Base-by-base conservation (phyloP, 495 filamentous ascomycete genomes). In the Annulohypoxylon nitens region DNA sequence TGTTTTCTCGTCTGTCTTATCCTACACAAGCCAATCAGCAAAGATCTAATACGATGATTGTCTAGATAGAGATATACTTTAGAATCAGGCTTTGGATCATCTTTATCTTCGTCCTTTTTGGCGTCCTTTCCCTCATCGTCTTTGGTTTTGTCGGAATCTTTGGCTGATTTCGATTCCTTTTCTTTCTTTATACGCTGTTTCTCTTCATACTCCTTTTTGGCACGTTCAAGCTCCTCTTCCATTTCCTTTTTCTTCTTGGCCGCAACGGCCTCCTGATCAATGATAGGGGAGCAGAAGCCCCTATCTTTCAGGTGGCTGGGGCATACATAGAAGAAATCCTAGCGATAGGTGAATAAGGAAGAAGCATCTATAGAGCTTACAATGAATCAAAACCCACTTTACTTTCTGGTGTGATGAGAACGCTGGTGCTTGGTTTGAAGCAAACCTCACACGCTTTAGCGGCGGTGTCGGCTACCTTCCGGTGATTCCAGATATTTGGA, bases 321-420 rank as follows among this genome's bases (percentile, higher is more conserved):
- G 76, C 96, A 99, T 34, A 95, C 87, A 78, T 97, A 97, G 81
- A 99, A 98, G 84, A 93, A 97, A 79, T 99, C 96, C 93, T 97
- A 78, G 43, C 26, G 20, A 33, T 23, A 66, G 48, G 26, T 34
- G 20, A 12, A 75, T 78, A 54, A 81, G 78, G 66, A 61, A 50
- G 16, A 54, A 12, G 48, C 10, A 11, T 9, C 69, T 54, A 65
- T 63, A 36, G 14, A 25, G 43, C 20, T 54, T 14, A 58, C 34
- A 41, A 45, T 43, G 25, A 36, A 41, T 51, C 1, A 39, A 41
- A 62, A 72, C 82, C 63, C 81, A 94, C 94, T 88, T 95, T 97
- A 79, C 93, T 95, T 75, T 97, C 93, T 0, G 93, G 87, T 2
- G 94, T 97, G 69, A 97, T 91, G 66, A 99, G 84, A 25, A 98